Percentiles rank a stretch among this genome's conserved stretches.
Conservation (phyloP, 495 filamentous ascomycete genomes). For the Neurospora sp. region DNA sequence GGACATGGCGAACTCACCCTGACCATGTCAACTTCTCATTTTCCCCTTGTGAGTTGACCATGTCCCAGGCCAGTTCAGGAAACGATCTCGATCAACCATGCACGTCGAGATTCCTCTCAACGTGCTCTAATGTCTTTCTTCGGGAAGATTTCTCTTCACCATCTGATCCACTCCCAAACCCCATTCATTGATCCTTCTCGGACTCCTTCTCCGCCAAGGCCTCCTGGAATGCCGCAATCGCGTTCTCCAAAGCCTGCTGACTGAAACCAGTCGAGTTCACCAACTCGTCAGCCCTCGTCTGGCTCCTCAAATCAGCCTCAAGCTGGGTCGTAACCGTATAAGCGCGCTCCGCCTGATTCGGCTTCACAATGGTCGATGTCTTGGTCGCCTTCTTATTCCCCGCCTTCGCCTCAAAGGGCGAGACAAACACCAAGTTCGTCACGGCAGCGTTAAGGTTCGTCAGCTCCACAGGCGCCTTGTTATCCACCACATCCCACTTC, state of each 20-base stretch:
- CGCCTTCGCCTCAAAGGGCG: slow-evolving; percentile 20
- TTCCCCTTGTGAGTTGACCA: neutral
- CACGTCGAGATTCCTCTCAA: neutral
- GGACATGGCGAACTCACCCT: neutral
- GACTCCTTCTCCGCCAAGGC: slow-evolving; percentile 9
- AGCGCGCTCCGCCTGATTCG: slow-evolving; percentile 51
- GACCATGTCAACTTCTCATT: neutral
- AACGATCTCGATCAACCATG: neutral
- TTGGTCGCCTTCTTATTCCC: slow-evolving; percentile 30
- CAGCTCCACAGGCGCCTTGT: slow-evolving; percentile 53
- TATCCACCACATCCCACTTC: slow-evolving; percentile 53
- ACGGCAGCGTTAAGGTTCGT: slow-evolving; percentile 65
- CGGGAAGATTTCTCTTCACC: neutral
- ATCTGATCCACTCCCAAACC: neutral
- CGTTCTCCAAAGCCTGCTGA: slow-evolving; percentile 14
- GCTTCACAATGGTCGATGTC: slow-evolving; percentile 59
- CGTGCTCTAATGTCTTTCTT: neutral
- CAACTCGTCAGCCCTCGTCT: slow-evolving; percentile 29
- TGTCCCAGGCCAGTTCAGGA: neutral
- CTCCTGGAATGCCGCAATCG: slow-evolving; percentile 20
- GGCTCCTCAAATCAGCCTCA: slow-evolving; percentile 21
- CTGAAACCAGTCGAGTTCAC: slow-evolving; percentile 30
- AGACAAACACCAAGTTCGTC: slow-evolving; percentile 65
- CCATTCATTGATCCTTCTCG: neutral
- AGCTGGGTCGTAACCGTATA: slow-evolving; percentile 65